These are phyloP conservation scores for Pythium sp. DNA, from an alignment of 352 stramenopile species.

Conservation along the genomic window DNA sequence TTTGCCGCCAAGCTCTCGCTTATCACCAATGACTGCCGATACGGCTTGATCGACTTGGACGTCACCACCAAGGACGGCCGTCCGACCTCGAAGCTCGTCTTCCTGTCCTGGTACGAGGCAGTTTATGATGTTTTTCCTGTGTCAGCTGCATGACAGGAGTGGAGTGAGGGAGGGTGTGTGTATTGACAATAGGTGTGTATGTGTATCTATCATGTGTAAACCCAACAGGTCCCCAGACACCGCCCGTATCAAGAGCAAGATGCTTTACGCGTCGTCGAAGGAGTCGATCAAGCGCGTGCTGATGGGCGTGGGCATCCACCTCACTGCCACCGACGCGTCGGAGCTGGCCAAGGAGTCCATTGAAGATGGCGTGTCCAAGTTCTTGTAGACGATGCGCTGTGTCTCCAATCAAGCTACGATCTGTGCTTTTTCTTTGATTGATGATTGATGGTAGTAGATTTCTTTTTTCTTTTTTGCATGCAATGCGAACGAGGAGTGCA, in stretches of 20 bases:
- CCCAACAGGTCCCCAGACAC: conserved; percentile 87
- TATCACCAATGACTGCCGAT: conserved; percentile 82
- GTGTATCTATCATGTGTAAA: not conserved
- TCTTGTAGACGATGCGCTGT: conserved; percentile 60
- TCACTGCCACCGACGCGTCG: conserved; percentile 92
- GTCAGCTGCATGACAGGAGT: not conserved
- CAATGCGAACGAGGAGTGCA: conserved; percentile 11
- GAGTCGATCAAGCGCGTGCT: conserved; percentile 93
- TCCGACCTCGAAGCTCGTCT: conserved; percentile 89
- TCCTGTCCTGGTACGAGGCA: conserved; percentile 82
- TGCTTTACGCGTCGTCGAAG: conserved; percentile 95
- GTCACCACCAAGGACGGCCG: conserved; percentile 88
- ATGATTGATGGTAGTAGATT: conserved; percentile 22
- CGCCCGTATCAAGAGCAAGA: conserved; percentile 92
- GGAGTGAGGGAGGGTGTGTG: not conserved
- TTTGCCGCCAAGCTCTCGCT: conserved; percentile 78
- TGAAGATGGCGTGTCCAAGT: conserved; percentile 82
- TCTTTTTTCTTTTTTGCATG: conserved; percentile 8
- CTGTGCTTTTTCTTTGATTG: not conserved
- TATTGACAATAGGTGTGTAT: not conserved
- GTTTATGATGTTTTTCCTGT: not conserved
- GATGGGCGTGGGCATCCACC: conserved; percentile 93
- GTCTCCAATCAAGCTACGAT: not conserved
- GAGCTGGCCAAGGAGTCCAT: conserved; percentile 84
- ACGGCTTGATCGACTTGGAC: conserved; percentile 88